These are phyloP conservation scores for Stagonosporopsis cucurbitacearum DNA, from an alignment of 2,329 filamentous ascomycete species.

Conservation along the genomic window DNA sequence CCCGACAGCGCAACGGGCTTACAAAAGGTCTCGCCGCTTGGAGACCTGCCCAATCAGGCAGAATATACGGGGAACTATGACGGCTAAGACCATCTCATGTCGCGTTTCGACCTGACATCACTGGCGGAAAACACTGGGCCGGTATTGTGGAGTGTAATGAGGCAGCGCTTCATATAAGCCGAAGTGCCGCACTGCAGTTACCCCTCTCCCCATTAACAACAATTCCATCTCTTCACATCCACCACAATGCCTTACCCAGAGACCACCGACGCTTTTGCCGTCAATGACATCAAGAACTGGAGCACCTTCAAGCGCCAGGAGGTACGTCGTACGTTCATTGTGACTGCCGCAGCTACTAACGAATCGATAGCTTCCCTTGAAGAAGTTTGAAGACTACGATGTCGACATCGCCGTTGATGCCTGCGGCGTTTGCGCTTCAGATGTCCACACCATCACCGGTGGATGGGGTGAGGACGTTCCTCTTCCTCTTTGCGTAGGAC, in stretches of 20 bases:
- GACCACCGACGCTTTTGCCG: conserved; percentile 57
- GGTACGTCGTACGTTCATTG: conserved; percentile 44
- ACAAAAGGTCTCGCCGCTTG: conserved; percentile 15
- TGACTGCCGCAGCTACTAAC: conserved; percentile 18
- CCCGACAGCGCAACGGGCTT: conserved; percentile 12
- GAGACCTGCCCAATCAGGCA: conserved; percentile 32
- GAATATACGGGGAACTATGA: conserved; percentile 20
- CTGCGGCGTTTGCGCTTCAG: conserved; percentile 57
- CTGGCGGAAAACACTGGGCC: conserved; percentile 38
- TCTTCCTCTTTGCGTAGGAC: conserved; percentile 69
- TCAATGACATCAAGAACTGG: conserved; percentile 66
- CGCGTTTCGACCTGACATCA: conserved; percentile 42
- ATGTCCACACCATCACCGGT: conserved; percentile 58
- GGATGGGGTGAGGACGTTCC: conserved; percentile 70
- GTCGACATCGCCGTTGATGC: conserved; percentile 85
- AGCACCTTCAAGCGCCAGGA: conserved; percentile 64
- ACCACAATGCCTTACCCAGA: conserved; percentile 59
- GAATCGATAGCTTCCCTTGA: conserved; percentile 70
- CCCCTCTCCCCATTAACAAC: conserved; percentile 21
- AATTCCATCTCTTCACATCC: conserved; percentile 3
- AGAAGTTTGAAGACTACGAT: conserved; percentile 86
- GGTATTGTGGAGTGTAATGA: conserved; percentile 30
- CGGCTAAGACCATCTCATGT: conserved; percentile 17
- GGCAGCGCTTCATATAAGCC: conserved; percentile 34
- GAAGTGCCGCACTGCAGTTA: conserved; percentile 33